Percentiles rank a stretch among this genome's conserved stretches.
These are phyloP conservation scores for Kickxella alabastrina DNA, from an alignment of 192 early-diverging fungal genomes.

Conservation along the genomic window DNA sequence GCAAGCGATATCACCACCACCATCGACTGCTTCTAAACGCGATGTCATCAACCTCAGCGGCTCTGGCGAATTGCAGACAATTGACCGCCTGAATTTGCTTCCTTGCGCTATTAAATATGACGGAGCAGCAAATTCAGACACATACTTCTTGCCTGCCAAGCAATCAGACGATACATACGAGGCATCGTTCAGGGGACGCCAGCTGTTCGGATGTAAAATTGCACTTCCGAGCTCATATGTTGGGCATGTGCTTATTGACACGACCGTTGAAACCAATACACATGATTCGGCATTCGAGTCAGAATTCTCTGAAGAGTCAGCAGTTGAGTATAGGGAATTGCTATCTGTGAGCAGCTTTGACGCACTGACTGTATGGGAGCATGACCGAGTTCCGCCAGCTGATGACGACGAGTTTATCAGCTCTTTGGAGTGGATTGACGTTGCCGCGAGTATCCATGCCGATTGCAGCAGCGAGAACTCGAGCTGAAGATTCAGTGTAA, in stretches of 20 bases:
- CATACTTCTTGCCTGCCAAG: conserved; percentile 27
- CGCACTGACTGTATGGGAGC: conserved; percentile 38
- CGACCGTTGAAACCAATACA: neutral
- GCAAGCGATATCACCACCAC: no score
- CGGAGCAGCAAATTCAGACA: conserved; percentile 24
- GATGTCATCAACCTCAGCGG: conserved; percentile 15
- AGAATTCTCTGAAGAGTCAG: neutral
- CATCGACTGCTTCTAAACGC: neutral
- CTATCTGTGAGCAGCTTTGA: conserved; percentile 16
- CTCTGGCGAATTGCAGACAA: neutral
- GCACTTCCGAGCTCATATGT: conserved; percentile 12
- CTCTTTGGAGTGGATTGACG: conserved; percentile 32
- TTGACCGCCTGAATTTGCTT: conserved; percentile 16
- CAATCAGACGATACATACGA: conserved; percentile 15
- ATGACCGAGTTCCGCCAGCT: conserved; percentile 29
- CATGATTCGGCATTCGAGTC: conserved; percentile 31
- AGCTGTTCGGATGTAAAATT: conserved; percentile 26
- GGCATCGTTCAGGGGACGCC: conserved; percentile 41
- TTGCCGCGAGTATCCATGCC: conserved; percentile 35
- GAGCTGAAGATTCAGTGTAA: no score
- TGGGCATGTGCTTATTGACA: conserved; percentile 33
- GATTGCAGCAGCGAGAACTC: conserved; percentile 17
- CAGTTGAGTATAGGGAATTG: conserved; percentile 20
- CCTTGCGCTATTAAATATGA: conserved; percentile 34
- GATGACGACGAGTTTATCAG: conserved; percentile 39